Conservation (phyloP, 2,329 filamentous ascomycete species). For the Emergomyces pasteurianus region DNA sequence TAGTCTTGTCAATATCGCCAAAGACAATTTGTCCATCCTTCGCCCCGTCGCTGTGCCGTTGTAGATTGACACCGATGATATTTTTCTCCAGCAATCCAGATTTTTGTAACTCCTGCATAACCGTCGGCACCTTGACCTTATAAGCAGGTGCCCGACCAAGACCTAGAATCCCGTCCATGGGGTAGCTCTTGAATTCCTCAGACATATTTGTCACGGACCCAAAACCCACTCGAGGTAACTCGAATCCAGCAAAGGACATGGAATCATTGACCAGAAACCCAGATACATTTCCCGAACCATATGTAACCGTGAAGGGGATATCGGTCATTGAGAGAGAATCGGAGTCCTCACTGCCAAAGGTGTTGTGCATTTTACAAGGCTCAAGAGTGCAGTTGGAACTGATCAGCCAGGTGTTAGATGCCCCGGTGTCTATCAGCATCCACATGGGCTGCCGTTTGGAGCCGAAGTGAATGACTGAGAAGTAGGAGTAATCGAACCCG, state of each 20-base stretch:
- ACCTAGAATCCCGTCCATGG: conserved; percentile 80
- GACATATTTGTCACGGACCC: conserved; percentile 63
- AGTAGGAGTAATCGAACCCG: conserved; percentile 44
- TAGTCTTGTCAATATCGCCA: conserved; percentile 54
- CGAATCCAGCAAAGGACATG: conserved; percentile 52
- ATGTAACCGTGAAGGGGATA: conserved; percentile 53
- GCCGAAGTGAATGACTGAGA: conserved; percentile 40
- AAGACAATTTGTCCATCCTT: conserved; percentile 70
- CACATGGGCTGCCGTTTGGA: conserved; percentile 39
- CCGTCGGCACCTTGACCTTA: conserved; percentile 44
- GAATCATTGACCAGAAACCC: conserved; percentile 57
- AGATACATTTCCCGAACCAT: conserved; percentile 64
- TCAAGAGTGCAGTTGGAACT: conserved; percentile 52
- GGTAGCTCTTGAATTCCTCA: conserved; percentile 61
- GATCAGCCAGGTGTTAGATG: conserved; percentile 72
- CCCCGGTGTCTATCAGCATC: conserved; percentile 44
- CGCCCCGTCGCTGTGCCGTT: conserved; percentile 50
- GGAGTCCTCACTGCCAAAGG: conserved; percentile 56
- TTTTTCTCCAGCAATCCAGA: conserved; percentile 50
- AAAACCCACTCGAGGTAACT: conserved; percentile 44
- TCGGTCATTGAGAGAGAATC: conserved; percentile 45
- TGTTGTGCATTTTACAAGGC: conserved; percentile 58
- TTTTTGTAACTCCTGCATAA: conserved; percentile 51
- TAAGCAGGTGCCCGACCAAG: conserved; percentile 52
- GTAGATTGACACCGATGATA: conserved; percentile 59